These are phyloP conservation scores for Lantana camara DNA, from an alignment of 257 asterid species.

Conservation along the genomic window DNA sequence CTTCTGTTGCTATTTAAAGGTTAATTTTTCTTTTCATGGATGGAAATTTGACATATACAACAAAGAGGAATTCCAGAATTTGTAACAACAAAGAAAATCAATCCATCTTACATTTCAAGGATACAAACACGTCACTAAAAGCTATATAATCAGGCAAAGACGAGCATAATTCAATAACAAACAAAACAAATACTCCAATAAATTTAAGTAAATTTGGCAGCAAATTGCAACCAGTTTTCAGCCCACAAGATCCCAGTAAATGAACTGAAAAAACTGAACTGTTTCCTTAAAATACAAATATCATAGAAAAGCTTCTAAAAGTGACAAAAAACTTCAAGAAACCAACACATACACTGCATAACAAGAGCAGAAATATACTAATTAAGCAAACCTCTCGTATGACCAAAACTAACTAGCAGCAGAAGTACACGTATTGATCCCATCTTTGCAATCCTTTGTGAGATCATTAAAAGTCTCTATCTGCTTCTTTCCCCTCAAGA, in stretches of 20 bases:
- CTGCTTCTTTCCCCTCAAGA: slow-evolving; percentile 64
- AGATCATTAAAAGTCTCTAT: slow-evolving; percentile 63
- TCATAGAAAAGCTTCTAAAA: slow-evolving; percentile 9
- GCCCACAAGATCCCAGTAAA: slow-evolving; percentile 30
- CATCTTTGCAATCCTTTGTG: slow-evolving; percentile 70
- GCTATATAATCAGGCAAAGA: background rate
- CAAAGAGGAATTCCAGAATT: too few species aligned
- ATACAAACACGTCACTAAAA: background rate
- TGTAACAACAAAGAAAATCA: background rate
- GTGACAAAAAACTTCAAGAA: slow-evolving; percentile 24
- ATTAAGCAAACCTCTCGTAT: slow-evolving; percentile 20
- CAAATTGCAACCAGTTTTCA: slow-evolving; percentile 26
- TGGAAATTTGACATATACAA: too few species aligned
- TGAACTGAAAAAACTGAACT: slow-evolving; percentile 32
- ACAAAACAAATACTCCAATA: background rate
- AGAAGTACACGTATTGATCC: slow-evolving; percentile 55
- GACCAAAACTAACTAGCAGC: slow-evolving; percentile 34
- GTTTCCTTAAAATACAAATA: slow-evolving; percentile 26
- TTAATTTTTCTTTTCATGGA: too few species aligned
- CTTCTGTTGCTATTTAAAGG: too few species aligned
- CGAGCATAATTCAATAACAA: background rate
- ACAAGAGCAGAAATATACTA: slow-evolving; percentile 15
- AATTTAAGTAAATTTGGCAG: slow-evolving; percentile 19
- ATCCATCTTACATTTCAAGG: slow-evolving; percentile 5
- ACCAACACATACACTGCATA: slow-evolving; percentile 23